Conservation (phyloP, 441 rosid species). For the Euphorbia celastroides region DNA sequence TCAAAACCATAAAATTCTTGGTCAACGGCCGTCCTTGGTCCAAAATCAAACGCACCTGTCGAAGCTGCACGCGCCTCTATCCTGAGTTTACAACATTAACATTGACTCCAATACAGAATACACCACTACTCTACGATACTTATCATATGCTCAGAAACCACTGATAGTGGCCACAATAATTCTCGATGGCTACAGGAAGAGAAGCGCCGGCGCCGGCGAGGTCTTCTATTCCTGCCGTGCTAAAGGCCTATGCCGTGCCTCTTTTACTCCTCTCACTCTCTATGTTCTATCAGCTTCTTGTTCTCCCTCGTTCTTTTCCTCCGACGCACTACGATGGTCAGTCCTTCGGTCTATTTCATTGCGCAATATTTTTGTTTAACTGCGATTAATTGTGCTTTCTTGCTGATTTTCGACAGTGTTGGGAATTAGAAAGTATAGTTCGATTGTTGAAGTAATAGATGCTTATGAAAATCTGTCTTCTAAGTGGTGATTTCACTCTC, state of each 20-base stretch:
- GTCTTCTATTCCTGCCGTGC: constrained; percentile 17
- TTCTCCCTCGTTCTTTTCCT: constrained; percentile 67
- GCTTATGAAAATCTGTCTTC: constrained; percentile 59
- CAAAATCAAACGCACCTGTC: background rate
- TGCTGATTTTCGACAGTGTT: constrained; percentile 34
- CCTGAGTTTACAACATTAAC: background rate
- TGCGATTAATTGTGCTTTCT: constrained; percentile 1
- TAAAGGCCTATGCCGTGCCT: constrained; percentile 67
- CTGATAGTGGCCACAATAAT: background rate
- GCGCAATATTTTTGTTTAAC: background rate
- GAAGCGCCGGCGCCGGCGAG: constrained; percentile 1
- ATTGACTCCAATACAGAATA: background rate
- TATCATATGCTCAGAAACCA: background rate
- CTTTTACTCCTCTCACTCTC: constrained; percentile 48
- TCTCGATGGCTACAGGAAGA: constrained; percentile 8
- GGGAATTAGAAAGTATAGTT: constrained; percentile 48
- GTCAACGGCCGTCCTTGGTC: background rate
- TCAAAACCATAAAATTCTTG: background rate
- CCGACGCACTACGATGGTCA: constrained; percentile 71
- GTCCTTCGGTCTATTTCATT: background rate
- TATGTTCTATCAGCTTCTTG: constrained; percentile 62
- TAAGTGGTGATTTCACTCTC: constrained; percentile 35
- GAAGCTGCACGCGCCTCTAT: background rate
- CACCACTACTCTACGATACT: background rate
- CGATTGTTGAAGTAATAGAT: constrained; percentile 56